phyloP scores from a whole-genome alignment of 495 filamentous ascomycete species.

The Podospora bellae-mahoneyi region DNA sequence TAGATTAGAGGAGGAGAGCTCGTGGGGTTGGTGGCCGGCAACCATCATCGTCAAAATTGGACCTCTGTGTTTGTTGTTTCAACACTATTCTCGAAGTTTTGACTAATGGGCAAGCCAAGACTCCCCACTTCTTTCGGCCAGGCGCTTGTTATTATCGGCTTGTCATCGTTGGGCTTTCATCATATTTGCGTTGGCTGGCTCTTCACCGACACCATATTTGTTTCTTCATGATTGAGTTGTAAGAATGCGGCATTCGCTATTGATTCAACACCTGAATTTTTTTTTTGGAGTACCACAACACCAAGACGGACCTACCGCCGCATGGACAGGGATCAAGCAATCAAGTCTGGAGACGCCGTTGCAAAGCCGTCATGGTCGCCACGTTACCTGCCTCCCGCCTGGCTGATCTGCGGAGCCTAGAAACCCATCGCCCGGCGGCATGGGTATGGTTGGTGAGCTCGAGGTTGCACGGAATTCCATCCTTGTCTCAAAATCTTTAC shows the following conservation, averaged over 20 bases:
- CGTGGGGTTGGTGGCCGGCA: too few species aligned
- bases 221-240: neutral
- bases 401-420: constrained; percentile 27
- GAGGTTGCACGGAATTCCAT: constrained; percentile 11
- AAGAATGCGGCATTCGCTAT: neutral
- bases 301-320: constrained; percentile 20
- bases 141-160: neutral
- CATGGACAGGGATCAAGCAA: constrained; percentile 25
- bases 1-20: too few species aligned
- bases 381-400: constrained; percentile 14
- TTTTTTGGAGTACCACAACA: constrained; percentile 8
- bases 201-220: neutral
- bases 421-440: constrained; percentile 18
- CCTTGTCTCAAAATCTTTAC: neutral
- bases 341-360: constrained; percentile 19
- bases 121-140: too few species aligned
- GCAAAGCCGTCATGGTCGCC: constrained; percentile 20
- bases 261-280: neutral
- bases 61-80: too few species aligned
- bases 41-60: too few species aligned
- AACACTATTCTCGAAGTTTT: too few species aligned
- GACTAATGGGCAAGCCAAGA: too few species aligned
- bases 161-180: neutral
- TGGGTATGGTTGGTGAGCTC: neutral
- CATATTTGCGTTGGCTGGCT: neutral